Base-by-base conservation (phyloP, 2,329 filamentous ascomycete genomes). In the Knoxdaviesia capensis region DNA sequence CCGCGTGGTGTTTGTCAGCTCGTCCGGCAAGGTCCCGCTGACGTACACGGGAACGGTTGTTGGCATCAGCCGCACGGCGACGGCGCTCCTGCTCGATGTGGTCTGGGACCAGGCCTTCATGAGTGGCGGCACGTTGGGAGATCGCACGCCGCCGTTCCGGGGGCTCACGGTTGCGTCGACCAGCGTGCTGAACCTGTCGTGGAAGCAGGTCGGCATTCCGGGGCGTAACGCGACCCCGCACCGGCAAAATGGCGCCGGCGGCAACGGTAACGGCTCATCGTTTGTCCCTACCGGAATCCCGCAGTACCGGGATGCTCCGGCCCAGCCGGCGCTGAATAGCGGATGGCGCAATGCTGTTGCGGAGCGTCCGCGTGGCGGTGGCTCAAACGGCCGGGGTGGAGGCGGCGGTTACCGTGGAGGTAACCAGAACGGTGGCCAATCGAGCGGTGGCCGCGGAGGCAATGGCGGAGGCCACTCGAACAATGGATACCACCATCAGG, bases 31-130 rank as follows among this genome's bases (percentile, higher is more conserved):
- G 54, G 88, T 98, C 1, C 90, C 90, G 1, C 92, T 98, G 51
- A 87, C 82, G 34, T 82, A 82, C 42, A 76, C 80, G 42, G 90
- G 92, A 52, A 96, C 90, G 1, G 84, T 98, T n/a, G 80, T 93
- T 44, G 90, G 90, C 34, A 80, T 94, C 54, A 94, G 86, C 46
- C 80, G 84, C 43, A 94, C 87, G 31, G 71, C 86, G 20, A 81
- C 83, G 43, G 80, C 79, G 30, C 73, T 83, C 39, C 69, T 94
- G 44, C 68, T 98, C 34, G 90, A 98, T 56, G 74, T 96, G 44
- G 78, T 98, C 6, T 98, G 94, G 60, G 92, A 98, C 56, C 74
- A 75, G 8, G 81, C 85, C 0, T 98, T 98, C 59, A 96, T 98
- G 87, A 93, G 86, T 54, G 90, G 90, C 47, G 94, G 87, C 2